Evolutionary conservation across 2,329 filamentous ascomycete genomes (phyloP).

Genomic region (Aureobasidium sp.): DNA sequence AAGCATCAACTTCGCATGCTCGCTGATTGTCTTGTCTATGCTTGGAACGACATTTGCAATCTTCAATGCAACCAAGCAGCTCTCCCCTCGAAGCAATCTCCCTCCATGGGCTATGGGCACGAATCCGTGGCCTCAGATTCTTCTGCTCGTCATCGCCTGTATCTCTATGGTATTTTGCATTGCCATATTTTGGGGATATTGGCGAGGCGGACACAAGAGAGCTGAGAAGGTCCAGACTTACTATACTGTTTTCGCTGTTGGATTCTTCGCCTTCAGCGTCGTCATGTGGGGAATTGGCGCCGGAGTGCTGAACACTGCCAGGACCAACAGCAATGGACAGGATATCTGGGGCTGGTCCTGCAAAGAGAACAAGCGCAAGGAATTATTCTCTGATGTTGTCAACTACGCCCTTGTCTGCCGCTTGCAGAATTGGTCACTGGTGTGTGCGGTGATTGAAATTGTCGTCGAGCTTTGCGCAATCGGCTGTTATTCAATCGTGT

Average conservation of each 20-base stretch:
- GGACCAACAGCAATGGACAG: constrained; percentile 63
- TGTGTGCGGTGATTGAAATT: constrained; percentile 96
- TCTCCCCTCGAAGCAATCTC: constrained; percentile 70
- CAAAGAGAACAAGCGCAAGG: constrained; percentile 70
- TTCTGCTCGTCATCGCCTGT: constrained; percentile 69
- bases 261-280: constrained; percentile 88
- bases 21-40: constrained; percentile 87
- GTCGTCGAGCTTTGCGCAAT: constrained; percentile 89
- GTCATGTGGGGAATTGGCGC: constrained; percentile 87
- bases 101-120: constrained; percentile 78
- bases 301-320: constrained; percentile 70
- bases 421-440: constrained; percentile 87
- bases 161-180: constrained; percentile 75
- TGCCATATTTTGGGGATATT: constrained; percentile 76
- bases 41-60: constrained; percentile 80
- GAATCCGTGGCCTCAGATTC: constrained; percentile 79
- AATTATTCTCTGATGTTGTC: constrained; percentile 71
- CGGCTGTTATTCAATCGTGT: constrained; percentile 84
- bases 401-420: constrained; percentile 88
- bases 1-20: constrained; percentile 93
- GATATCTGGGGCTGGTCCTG: constrained; percentile 99
- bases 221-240: constrained; percentile 93
- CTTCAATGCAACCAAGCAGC: constrained; percentile 75
- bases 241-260: constrained; percentile 88
- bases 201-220: constrained; percentile 73